These are phyloP conservation scores for Dioscorea alata DNA, from an alignment of 106 monocot species.

Conservation along the genomic window DNA sequence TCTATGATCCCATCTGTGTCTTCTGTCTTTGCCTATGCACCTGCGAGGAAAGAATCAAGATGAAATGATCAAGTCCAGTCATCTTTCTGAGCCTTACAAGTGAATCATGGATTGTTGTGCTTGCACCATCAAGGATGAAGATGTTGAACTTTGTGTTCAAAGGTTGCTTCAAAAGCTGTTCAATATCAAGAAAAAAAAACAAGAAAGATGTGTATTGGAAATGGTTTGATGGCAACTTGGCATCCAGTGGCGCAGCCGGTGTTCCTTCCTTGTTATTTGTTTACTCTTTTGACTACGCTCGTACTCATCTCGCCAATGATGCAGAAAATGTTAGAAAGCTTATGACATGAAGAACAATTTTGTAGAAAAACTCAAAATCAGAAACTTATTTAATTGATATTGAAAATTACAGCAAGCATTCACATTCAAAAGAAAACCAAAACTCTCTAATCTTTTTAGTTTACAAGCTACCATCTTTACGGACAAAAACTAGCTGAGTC, in stretches of 20 bases:
- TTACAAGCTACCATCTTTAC: too few species aligned
- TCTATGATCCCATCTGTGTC: constrained; percentile 6
- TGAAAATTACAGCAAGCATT: too few species aligned
- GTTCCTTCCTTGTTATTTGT: constrained; percentile 20
- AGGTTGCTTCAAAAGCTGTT: constrained; percentile 26
- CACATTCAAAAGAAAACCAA: too few species aligned
- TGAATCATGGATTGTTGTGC: constrained; percentile 27
- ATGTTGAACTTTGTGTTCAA: constrained; percentile 31
- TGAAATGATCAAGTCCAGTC: constrained; percentile 38
- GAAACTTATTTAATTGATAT: too few species aligned
- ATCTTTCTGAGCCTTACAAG: constrained; percentile 34
- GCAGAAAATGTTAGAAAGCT: too few species aligned
- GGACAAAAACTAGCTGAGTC: too few species aligned
- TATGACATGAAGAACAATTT: too few species aligned
- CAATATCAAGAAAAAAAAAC: constrained; percentile 28
- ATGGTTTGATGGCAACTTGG: constrained; percentile 33
- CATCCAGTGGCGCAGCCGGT: constrained; percentile 25
- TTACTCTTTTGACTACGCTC: constrained; percentile 27
- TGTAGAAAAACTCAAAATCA: too few species aligned
- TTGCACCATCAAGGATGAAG: constrained; percentile 35
- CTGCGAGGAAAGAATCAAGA: constrained; percentile 44
- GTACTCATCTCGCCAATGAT: constrained; percentile 23
- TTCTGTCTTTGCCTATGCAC: constrained; percentile 30
- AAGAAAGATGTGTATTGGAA: constrained; percentile 24
- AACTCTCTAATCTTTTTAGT: too few species aligned